Evolutionary conservation across 768 basidiomycete genomes (phyloP).

Genomic region (Suillus decipiens): DNA sequence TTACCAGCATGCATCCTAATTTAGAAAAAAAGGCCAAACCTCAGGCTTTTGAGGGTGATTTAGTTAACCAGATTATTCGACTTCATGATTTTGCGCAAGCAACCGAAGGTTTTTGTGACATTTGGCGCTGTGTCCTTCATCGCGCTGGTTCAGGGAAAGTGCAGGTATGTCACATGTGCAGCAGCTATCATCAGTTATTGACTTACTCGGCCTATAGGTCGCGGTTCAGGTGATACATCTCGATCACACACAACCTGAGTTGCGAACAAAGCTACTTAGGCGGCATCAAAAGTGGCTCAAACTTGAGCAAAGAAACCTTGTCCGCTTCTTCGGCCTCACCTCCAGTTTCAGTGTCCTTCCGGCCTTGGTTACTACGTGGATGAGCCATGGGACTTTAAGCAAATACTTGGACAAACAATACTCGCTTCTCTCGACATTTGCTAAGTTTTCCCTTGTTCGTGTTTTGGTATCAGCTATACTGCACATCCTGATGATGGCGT

Average conservation of each 20-base stretch:
- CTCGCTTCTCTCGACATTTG: background rate
- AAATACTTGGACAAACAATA: constrained; percentile 40
- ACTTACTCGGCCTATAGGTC: background rate
- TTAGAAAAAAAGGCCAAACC: background rate
- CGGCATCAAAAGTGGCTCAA: constrained; percentile 34
- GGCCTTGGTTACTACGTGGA: constrained; percentile 45
- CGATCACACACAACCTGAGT: background rate
- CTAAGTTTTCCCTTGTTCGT: constrained; percentile 33
- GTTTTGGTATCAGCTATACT: background rate
- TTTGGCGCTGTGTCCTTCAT: background rate
- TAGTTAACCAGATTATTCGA: background rate
- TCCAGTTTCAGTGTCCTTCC: constrained; percentile 37
- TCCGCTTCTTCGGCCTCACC: constrained; percentile 37
- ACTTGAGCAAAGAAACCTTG: constrained; percentile 39
- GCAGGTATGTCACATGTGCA: background rate
- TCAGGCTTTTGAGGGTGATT: background rate
- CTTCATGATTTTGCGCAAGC: background rate
- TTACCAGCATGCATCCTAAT: background rate
- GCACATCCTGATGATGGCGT: background rate
- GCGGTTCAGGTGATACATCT: background rate
- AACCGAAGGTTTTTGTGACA: background rate
- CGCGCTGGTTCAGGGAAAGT: background rate
- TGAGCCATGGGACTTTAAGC: constrained; percentile 40
- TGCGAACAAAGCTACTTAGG: background rate
- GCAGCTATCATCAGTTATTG: background rate